Conservation (phyloP, 208 protist genomes). For the Cochliopodium minus region DNA sequence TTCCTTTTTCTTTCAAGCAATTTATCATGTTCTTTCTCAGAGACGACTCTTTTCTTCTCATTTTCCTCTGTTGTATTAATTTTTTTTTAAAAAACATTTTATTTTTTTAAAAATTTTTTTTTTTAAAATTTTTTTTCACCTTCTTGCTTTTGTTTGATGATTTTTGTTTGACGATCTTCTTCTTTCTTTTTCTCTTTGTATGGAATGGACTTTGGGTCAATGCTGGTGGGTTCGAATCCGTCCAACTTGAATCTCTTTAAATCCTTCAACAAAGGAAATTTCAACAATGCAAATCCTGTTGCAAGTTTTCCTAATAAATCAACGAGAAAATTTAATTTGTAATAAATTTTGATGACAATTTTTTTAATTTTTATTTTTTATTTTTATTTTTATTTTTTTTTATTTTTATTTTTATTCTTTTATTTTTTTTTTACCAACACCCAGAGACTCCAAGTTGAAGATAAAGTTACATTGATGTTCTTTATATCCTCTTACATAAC, state of each 20-base stretch:
- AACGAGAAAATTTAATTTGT: too few relatives aligned
- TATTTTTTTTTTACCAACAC: background rate
- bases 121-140: background rate
- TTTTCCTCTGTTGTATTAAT: background rate
- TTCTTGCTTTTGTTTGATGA: background rate
- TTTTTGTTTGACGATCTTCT: background rate
- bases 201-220: background rate
- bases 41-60: background rate
- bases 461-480: slow-evolving; percentile 75
- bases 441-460: slow-evolving; percentile 58
- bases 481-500: slow-evolving; percentile 72
- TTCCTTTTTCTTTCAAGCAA: background rate
- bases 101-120: background rate
- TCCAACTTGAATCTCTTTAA: background rate
- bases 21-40: background rate
- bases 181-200: background rate
- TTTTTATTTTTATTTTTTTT: too few relatives aligned
- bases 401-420: too few relatives aligned
- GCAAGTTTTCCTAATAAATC: too few relatives aligned
- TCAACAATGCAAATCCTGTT: background rate
- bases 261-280: background rate
- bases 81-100: background rate
- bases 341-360: too few relatives aligned
- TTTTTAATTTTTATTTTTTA: too few relatives aligned
- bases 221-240: background rate